Percentiles rank a stretch among this genome's conserved stretches.
phyloP scores from a whole-genome alignment of 2,329 filamentous ascomycete genomes.

The Fusarium guadeloupense region DNA sequence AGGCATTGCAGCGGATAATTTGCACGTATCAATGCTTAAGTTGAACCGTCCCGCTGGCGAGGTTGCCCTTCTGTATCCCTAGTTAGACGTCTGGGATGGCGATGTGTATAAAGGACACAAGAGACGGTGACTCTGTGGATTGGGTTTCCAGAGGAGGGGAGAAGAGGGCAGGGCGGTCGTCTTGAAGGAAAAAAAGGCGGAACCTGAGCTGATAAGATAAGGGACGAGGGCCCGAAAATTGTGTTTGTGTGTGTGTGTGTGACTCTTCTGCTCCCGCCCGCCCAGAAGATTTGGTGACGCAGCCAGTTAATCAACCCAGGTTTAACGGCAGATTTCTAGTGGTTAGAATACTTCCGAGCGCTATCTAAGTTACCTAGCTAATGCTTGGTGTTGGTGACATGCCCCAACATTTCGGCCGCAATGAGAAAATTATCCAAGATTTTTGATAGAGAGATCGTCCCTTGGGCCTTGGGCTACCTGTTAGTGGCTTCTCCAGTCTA shows the following conservation, averaged over 20 bases:
- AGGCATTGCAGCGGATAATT: slow-evolving; percentile 49
- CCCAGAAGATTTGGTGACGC: slow-evolving; percentile 14
- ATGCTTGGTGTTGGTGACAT: not conserved
- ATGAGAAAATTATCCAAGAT: slow-evolving; percentile 35
- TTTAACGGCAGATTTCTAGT: slow-evolving; percentile 5
- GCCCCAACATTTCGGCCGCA: slow-evolving; percentile 40
- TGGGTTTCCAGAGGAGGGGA: slow-evolving; percentile 26
- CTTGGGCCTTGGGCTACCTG: too few relatives aligned
- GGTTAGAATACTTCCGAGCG: slow-evolving; percentile 23
- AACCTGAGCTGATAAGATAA: slow-evolving; percentile 41
- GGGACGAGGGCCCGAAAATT: slow-evolving; percentile 37
- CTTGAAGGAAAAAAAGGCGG: slow-evolving; percentile 39
- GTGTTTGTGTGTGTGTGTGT: slow-evolving; percentile 26
- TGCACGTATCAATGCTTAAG: slow-evolving; percentile 49
- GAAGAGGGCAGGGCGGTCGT: slow-evolving; percentile 22
- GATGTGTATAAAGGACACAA: slow-evolving; percentile 32
- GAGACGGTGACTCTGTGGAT: slow-evolving; percentile 42
- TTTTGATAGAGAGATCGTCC: slow-evolving; percentile 24
- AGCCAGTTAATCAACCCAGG: not conserved
- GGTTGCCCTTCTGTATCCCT: slow-evolving; percentile 45
- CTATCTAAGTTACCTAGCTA: not conserved
- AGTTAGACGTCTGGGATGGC: slow-evolving; percentile 44
- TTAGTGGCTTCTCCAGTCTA: slow-evolving; percentile 16
- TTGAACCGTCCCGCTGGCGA: slow-evolving; percentile 50
- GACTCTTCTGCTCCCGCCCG: slow-evolving; percentile 28